A percentile compares a stretch with the other conserved stretches of the same genome.
Conservation (phyloP, 768 basidiomycete genomes). For the Trametes cingulata region DNA sequence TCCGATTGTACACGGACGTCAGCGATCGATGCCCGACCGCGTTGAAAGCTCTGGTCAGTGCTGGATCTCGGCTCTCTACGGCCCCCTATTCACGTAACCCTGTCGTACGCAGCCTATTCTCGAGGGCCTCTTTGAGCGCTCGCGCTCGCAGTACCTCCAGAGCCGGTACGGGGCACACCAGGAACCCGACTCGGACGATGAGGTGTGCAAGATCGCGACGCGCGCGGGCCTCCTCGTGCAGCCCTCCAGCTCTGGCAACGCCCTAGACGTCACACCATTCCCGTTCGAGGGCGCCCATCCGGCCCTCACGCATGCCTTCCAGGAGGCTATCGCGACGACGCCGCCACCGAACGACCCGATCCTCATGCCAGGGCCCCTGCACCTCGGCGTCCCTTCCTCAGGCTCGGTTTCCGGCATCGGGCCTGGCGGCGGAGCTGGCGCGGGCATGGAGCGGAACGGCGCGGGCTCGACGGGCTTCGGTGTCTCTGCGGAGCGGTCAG, state of each 20-base stretch:
- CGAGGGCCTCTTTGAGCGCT: constrained; percentile 55
- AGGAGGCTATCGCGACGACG: constrained; percentile 22
- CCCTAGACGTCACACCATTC: constrained; percentile 12
- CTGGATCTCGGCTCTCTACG: neutral
- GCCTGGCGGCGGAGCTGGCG: neutral
- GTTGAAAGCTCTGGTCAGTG: constrained; percentile 56
- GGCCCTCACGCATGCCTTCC: constrained; percentile 24
- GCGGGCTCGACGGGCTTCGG: constrained; percentile 15
- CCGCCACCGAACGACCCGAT: constrained; percentile 23
- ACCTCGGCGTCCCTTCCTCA: constrained; percentile 8
- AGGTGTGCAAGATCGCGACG: constrained; percentile 25
- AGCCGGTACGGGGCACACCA: constrained; percentile 33
- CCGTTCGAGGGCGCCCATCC: constrained; percentile 29
- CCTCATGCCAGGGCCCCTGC: constrained; percentile 17
- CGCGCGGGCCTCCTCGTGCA: constrained; percentile 24
- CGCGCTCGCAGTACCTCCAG: constrained; percentile 46
- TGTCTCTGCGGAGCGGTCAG: constrained; percentile 19
- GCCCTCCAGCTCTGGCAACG: neutral
- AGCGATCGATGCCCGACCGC: constrained; percentile 61
- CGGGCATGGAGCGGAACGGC: constrained; percentile 7
- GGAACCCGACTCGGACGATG: constrained; percentile 23
- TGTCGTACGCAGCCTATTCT: constrained; percentile 47
- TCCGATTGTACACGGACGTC: constrained; percentile 57
- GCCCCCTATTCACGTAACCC: neutral
- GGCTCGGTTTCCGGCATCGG: neutral